phyloP scores from a whole-genome alignment of 129 eudicot species.

The Flaveria sonorensis region DNA sequence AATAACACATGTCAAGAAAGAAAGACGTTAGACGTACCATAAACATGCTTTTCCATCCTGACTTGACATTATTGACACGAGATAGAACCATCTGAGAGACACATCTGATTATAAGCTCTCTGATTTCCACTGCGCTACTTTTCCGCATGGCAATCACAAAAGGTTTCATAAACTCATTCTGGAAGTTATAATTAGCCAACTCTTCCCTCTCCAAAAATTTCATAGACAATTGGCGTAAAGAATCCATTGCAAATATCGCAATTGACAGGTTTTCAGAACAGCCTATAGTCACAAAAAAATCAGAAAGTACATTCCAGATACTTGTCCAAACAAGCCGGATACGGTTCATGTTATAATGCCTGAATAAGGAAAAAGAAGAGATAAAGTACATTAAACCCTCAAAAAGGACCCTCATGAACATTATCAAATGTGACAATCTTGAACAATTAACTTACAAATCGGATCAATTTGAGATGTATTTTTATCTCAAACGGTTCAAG shows the following conservation, averaged over 20 bases:
- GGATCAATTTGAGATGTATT: not conserved
- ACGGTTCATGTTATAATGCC: slow-evolving; percentile 98
- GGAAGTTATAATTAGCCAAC: slow-evolving; percentile 96
- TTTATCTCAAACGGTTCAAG: not conserved
- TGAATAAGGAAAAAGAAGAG: slow-evolving; percentile 34
- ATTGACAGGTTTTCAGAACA: slow-evolving; percentile 93
- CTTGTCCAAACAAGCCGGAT: slow-evolving; percentile 99
- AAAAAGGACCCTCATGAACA: not conserved
- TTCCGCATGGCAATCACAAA: slow-evolving; percentile 96
- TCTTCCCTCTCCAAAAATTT: slow-evolving; percentile 98
- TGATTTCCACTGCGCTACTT: slow-evolving; percentile 95
- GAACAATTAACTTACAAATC: not conserved
- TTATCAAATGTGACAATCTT: not conserved
- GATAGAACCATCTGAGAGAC: slow-evolving; percentile 99
- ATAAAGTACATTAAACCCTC: slow-evolving; percentile 15
- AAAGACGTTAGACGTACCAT: slow-evolving; percentile 60
- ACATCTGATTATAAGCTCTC: slow-evolving; percentile 94
- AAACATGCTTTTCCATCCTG: slow-evolving; percentile 99
- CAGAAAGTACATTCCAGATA: slow-evolving; percentile 96
- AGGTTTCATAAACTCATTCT: slow-evolving; percentile 99
- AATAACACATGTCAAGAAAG: not conserved
- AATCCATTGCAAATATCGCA: slow-evolving; percentile 99
- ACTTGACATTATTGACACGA: slow-evolving; percentile 89
- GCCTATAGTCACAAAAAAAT: slow-evolving; percentile 89
- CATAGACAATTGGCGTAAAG: slow-evolving; percentile 95